Conservation (phyloP, 208 protist genomes). For the Kentomonas sorsogonicus region DNA sequence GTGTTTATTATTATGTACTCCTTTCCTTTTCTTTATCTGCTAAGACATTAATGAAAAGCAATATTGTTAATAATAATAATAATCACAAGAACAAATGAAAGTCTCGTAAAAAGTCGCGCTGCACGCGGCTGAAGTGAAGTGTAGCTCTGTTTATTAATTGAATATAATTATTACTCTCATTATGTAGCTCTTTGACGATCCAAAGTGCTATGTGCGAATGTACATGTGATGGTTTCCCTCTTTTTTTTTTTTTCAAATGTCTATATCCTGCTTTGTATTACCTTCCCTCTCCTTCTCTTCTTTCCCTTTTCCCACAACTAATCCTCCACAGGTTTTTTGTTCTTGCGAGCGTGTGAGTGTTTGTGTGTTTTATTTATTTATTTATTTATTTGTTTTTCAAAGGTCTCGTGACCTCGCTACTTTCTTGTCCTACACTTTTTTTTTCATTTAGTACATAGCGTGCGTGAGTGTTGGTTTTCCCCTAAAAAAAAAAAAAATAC, state of each 20-base stretch:
- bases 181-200: background rate
- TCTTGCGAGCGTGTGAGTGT: background rate
- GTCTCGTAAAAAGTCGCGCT: too few relatives aligned
- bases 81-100: constrained; percentile 6
- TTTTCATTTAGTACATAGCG: constrained; percentile 8
- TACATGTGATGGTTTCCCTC: background rate
- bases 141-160: constrained; percentile 3
- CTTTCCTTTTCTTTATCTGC: background rate
- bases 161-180: constrained; percentile 6
- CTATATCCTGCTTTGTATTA: constrained; percentile 8
- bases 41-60: background rate
- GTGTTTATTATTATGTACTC: background rate
- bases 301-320: constrained; percentile 9
- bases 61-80: constrained; percentile 3
- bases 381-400: constrained; percentile 9
- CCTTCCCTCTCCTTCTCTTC: constrained; percentile 8
- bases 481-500: constrained; percentile 13
- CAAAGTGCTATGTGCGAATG: constrained; percentile 12
- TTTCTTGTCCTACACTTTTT: constrained; percentile 2
- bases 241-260: background rate
- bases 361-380: background rate
- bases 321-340: background rate
- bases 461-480: background rate
- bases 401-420: background rate
- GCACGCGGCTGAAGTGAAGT: too few relatives aligned